phyloP scores from a whole-genome alignment of 352 stramenopile species.

The Globisporangium cystogenes region DNA sequence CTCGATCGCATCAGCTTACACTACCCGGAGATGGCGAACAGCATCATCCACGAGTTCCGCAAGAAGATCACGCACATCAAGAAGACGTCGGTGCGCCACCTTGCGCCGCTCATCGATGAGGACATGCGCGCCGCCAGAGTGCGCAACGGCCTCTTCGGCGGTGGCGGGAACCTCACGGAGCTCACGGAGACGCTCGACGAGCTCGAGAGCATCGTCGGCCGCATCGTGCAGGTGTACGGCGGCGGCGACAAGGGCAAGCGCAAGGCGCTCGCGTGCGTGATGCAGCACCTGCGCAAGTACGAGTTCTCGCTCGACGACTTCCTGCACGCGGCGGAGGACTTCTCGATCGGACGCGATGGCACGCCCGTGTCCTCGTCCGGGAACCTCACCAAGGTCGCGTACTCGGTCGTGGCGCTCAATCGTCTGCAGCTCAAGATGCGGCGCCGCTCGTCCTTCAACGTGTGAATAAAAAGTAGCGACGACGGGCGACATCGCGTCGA shows the following conservation, averaged over 20 bases:
- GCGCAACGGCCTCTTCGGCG: conserved; percentile 22
- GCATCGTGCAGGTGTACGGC: conserved; percentile 63
- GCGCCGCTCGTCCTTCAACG: conserved; percentile 36
- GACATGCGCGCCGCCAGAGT: conserved; percentile 31
- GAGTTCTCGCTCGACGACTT: conserved; percentile 80
- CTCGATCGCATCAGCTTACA: conserved; percentile 68
- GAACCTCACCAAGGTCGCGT: conserved; percentile 4
- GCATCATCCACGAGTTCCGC: conserved; percentile 66
- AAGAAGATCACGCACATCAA: conserved; percentile 84
- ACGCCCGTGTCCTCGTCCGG: background rate
- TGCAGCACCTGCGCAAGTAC: conserved; percentile 79
- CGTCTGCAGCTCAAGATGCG: conserved; percentile 54
- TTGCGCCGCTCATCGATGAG: conserved; percentile 30
- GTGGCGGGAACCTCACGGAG: conserved; percentile 21
- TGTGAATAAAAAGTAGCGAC: no score
- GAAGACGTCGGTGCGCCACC: conserved; percentile 25
- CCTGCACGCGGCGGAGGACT: conserved; percentile 50
- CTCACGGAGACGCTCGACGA: conserved; percentile 45
- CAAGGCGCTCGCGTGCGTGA: conserved; percentile 62
- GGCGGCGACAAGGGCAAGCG: conserved; percentile 65
- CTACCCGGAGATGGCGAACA: conserved; percentile 78
- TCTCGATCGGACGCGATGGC: conserved; percentile 19
- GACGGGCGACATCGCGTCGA: no score
- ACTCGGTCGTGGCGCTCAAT: conserved; percentile 29
- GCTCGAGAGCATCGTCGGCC: conserved; percentile 43